These are phyloP conservation scores for Pouteria glomerata DNA, from an alignment of 148 eudicot species.

Conservation along the genomic window DNA sequence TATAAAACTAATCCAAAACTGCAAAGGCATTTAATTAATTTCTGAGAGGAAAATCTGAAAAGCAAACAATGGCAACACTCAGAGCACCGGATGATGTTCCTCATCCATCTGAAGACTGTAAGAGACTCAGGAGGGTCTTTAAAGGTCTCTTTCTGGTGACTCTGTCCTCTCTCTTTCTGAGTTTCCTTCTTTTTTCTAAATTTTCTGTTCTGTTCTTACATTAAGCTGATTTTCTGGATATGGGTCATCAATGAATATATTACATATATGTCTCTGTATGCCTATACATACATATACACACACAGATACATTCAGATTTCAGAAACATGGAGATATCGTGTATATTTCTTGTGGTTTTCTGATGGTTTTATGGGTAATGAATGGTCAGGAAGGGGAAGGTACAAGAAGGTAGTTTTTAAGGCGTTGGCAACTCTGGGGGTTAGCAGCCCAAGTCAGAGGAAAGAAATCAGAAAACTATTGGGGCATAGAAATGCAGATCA, in stretches of 20 bases:
- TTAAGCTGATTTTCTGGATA: not conserved
- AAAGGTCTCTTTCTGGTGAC: slow-evolving; percentile 29
- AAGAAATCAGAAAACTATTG: slow-evolving; percentile 47
- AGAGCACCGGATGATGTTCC: slow-evolving; percentile 54
- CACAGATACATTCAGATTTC: not conserved
- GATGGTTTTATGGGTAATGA: not conserved
- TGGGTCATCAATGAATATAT: not conserved
- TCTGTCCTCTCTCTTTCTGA: not conserved
- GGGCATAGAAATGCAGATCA: slow-evolving; percentile 70
- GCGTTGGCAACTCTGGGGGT: too few species aligned
- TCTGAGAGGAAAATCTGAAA: not conserved
- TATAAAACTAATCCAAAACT: too few species aligned
- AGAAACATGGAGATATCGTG: too few species aligned
- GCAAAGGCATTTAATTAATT: not conserved
- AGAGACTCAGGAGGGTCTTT: slow-evolving; percentile 49
- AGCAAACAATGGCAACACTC: slow-evolving; percentile 31
- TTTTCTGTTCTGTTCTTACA: not conserved
- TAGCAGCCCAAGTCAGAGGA: too few species aligned
- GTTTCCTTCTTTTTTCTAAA: not conserved
- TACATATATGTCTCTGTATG: not conserved
- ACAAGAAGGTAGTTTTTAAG: slow-evolving; percentile 54
- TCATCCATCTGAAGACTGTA: slow-evolving; percentile 50
- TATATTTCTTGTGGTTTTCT: not conserved
- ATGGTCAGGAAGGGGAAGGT: slow-evolving; percentile 56
- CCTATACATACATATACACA: not conserved